Evolutionary conservation across 306 rosid genomes (phyloP).

Genomic region (Datisca glomerata): DNA sequence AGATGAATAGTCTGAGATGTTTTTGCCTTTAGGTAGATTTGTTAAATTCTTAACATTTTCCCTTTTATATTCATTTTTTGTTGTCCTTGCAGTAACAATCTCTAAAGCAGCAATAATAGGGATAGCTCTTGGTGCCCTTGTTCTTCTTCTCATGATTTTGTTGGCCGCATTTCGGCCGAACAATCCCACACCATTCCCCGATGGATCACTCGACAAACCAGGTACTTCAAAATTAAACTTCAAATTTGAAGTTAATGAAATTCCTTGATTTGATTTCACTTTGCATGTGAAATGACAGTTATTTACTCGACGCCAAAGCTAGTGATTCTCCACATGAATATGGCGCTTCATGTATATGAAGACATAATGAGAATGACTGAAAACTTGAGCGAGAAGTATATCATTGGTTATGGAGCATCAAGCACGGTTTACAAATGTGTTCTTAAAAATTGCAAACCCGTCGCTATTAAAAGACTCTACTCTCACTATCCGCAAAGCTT

Average conservation of each 20-base stretch:
- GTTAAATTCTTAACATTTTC: no score
- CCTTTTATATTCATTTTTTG: no score
- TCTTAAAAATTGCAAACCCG: conserved; percentile 88
- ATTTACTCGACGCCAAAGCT: conserved; percentile 63
- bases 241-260: no score
- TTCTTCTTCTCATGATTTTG: conserved; percentile 82
- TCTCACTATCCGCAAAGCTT: conserved; percentile 63
- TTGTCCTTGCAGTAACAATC: conserved; percentile 39
- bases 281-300: conserved; percentile 34
- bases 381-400: conserved; percentile 78
- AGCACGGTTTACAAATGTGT: conserved; percentile 94
- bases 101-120: conserved; percentile 94
- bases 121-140: conserved; percentile 91
- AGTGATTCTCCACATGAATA: conserved; percentile 88
- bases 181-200: conserved; percentile 58
- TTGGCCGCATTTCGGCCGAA: conserved; percentile 76
- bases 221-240: conserved; percentile 23
- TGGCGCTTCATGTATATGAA: conserved; percentile 91
- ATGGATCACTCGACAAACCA: conserved; percentile 83
- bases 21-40: no score
- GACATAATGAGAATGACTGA: conserved; percentile 97
- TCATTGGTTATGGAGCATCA: conserved; percentile 85
- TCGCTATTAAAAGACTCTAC: conserved; percentile 81
- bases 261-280: conserved; percentile 8
- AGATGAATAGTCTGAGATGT: no score